Evolutionary conservation across 2,329 filamentous ascomycete species (phyloP), one percentile per base, ranked within the genome.

Genomic region (Phyllosticta paracitricarpa): DNA sequence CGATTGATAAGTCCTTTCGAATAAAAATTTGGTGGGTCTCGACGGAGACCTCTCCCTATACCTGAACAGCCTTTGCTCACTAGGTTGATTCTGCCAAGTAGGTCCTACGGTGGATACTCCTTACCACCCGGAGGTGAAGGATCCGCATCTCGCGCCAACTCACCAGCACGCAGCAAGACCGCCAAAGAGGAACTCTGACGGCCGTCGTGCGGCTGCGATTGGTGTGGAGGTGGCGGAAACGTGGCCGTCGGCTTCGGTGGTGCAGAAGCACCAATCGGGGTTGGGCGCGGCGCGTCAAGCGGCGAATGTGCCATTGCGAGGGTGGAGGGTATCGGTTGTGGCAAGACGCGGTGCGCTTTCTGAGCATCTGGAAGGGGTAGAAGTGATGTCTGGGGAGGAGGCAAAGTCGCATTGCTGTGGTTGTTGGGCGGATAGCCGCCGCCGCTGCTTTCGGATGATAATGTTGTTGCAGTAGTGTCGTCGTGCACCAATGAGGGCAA

Each of bases 401-500:
- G 64, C 51, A 12, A 62, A 58, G 25, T 64, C 66, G 51, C 33
- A 12, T 40, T 51, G 54, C 52, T 63, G 53, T 33, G 54, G 40
- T 67, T 67, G 5, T 64, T 65, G 57, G 65, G 70, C 22, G 69
- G 28, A 35, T 61, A 58, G 22, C 57, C 66, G 4, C 68, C 66
- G 51, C 40, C 40, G 14, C 17, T 7, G n/a, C 72, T 74, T 57
- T 75, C 71, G 1, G 73, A 75, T n/a, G 74, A 76, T 51, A 73
- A 60, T 0, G 70, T 62, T 33, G 60, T 62, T 8, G 60, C 51
- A 17, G 30, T 61, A 24, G 59, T 61, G 24, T 76, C 73, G 57
- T 75, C 72, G 48, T 72, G 73, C n/a, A 68, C 68, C 35, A 76
- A 68, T 12, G 68, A 65, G 22, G 74, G 74, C 8, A 73, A 66